Evolutionary conservation across 768 basidiomycete genomes (phyloP).

Genomic region (Lentinus brumalis): DNA sequence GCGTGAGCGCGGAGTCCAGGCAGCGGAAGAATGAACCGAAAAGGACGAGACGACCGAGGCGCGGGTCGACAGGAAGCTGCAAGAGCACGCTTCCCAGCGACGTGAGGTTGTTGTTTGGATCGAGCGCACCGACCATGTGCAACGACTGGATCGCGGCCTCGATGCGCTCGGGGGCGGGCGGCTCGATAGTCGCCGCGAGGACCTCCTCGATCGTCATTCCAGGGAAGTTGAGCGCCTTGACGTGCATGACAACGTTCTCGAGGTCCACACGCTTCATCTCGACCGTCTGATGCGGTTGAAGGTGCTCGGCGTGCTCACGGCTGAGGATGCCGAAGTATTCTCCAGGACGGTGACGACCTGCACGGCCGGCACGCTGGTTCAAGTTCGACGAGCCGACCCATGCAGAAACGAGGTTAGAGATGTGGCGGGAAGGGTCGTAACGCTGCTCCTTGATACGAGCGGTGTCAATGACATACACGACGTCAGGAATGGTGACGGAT

Average conservation of each 20-base stretch:
- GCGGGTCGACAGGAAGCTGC: constrained; percentile 86
- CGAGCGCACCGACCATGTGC: constrained; percentile 86
- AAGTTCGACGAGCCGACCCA: constrained; percentile 92
- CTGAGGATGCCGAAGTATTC: constrained; percentile 89
- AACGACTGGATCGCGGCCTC: constrained; percentile 77
- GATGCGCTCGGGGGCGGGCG: constrained; percentile 78
- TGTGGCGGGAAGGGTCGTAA: constrained; percentile 86
- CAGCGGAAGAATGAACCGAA: constrained; percentile 94
- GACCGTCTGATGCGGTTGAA: constrained; percentile 84
- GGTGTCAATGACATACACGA: constrained; percentile 91
- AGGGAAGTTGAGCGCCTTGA: constrained; percentile 90
- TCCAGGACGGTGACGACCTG: constrained; percentile 87
- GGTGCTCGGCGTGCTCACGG: constrained; percentile 53
- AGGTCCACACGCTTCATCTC: constrained; percentile 94
- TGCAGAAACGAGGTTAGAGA: constrained; percentile 86
- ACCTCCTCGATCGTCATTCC: constrained; percentile 87
- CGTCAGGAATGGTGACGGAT: constrained; percentile 92
- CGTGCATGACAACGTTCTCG: constrained; percentile 93
- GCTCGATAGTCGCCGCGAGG: constrained; percentile 81
- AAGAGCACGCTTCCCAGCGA: constrained; percentile 87
- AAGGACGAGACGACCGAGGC: constrained; percentile 86
- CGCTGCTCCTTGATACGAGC: constrained; percentile 86
- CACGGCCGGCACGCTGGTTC: constrained; percentile 89
- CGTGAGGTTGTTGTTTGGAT: constrained; percentile 73
- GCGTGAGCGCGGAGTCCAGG: constrained; percentile 81